Base-by-base conservation (phyloP, 257 asterid species). In the Lantana camara region DNA sequence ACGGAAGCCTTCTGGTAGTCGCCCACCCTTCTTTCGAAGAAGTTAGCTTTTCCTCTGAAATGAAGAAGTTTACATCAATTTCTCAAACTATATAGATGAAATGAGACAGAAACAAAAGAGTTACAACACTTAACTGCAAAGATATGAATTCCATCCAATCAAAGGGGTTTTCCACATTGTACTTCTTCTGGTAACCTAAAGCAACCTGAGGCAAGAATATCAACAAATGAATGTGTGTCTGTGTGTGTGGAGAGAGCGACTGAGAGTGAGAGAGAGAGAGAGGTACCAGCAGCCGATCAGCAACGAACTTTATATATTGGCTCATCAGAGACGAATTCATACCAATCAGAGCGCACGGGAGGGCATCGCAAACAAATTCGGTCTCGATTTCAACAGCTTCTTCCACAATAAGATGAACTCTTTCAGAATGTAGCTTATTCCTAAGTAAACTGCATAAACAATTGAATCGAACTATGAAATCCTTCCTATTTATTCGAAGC, bases 81-180 rank as follows among this genome's bases (percentile, higher is more conserved):
- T 53, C 24, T 54, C 23, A 24, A 38, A 59, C 65, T 37, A 50
- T n/a, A n/a, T n/a, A n/a, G n/a, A n/a, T n/a, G n/a, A 21, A 37
- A 64, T 14, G 24, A 50, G 5, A n/a, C 10, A 2, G 5, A 2
- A 20, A 0, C 15, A 7, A 32, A n/a, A 47, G 32, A 34, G 19
- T 6, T 0, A 7, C 32, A 5, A 54, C 48, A 78, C 96, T 85
- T 80, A n/a, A 88, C 96, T 79, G 92, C 23, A 89, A 75, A 5
- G 95, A 86, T 46, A 89, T 86, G 66, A 77, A 77, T 47, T 89
- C 95, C 96, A 89, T 89, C 97, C 97, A 87, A 35, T 89, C 95
- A 12, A 89, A 87, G 53, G 95, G 97, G 79, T 86, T 86, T 24
- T 81, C 85, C 4, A 71, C 85, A 35, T 83, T 76, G 64, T 83